Evolutionary conservation across 78 protist species (phyloP).

Genomic region (Mastigamoeba balamuthi): DNA sequence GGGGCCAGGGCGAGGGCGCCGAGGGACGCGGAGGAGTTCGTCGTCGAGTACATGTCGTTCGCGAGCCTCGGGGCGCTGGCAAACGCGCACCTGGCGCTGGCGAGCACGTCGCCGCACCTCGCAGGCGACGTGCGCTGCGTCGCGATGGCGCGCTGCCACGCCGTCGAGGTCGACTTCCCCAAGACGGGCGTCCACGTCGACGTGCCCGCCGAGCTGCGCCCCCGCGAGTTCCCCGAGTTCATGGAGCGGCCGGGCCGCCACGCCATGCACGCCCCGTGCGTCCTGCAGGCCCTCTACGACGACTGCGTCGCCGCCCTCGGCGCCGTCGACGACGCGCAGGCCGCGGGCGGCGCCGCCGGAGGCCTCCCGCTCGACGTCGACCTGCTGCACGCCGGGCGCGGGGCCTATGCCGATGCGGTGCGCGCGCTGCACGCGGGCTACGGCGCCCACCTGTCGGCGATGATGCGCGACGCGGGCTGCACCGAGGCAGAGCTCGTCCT

Average conservation of each 20-base stretch:
- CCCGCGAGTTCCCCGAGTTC: not conserved
- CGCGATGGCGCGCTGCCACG: conserved; percentile 9
- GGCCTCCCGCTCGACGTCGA: too few species aligned
- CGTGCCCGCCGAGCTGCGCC: conserved; percentile 4
- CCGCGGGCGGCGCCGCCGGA: too few species aligned
- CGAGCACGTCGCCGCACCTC: not conserved
- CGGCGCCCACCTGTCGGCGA: too few species aligned
- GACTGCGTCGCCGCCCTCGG: too few species aligned
- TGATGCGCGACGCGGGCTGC: too few species aligned
- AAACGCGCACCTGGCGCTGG: conserved; percentile 11
- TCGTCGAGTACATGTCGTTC: not conserved
- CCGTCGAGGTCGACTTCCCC: conserved; percentile 28
- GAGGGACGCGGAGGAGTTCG: not conserved
- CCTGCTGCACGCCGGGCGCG: too few species aligned
- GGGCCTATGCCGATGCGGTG: too few species aligned
- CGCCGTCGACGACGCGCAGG: too few species aligned
- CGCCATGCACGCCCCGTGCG: not conserved
- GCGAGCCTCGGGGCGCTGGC: conserved; percentile 14
- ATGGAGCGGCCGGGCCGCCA: not conserved
- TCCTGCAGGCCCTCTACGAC: not conserved
- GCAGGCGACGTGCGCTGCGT: not conserved
- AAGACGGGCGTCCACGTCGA: conserved; percentile 28
- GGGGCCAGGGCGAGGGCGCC: not conserved
- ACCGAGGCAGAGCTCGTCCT: too few species aligned
- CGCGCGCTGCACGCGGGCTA: too few species aligned